Conservation (phyloP, 805 yeast genomes). For the Wickerhamomyces bovis region DNA sequence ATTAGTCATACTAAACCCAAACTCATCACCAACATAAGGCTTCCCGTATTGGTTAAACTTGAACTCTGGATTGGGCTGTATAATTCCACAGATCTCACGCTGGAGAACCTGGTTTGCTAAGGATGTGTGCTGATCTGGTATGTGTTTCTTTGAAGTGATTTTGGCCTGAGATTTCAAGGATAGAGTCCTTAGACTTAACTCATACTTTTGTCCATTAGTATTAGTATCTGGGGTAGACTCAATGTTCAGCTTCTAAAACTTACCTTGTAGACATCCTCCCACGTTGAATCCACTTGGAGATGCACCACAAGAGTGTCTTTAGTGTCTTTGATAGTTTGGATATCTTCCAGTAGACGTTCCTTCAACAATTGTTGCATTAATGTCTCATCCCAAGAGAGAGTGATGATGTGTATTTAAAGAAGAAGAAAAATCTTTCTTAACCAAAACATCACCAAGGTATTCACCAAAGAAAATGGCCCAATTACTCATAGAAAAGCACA, state of each 20-base stretch:
- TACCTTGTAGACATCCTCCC: not conserved
- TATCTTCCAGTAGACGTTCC: not conserved
- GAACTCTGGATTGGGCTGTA: constrained; percentile 21
- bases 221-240: not conserved
- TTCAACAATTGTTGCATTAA: not conserved
- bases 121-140: constrained; percentile 29
- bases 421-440: too few relatives aligned
- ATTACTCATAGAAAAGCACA: constrained; percentile 20
- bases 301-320: not conserved
- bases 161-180: not conserved
- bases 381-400: not conserved
- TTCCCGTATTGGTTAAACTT: constrained; percentile 45
- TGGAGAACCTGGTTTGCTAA: constrained; percentile 44
- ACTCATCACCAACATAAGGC: constrained; percentile 34
- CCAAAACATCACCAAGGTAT: not conserved
- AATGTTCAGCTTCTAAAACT: not conserved
- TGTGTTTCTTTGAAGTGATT: not conserved
- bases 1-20: constrained; percentile 54
- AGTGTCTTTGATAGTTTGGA: not conserved
- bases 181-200: not conserved
- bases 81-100: constrained; percentile 28
- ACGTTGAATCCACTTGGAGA: not conserved
- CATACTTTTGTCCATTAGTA: not conserved
- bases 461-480: not conserved
- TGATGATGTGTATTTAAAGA: not conserved